Evolutionary conservation across 495 filamentous ascomycete species (phyloP).

Genomic region (Tuber microsphaerosporum): DNA sequence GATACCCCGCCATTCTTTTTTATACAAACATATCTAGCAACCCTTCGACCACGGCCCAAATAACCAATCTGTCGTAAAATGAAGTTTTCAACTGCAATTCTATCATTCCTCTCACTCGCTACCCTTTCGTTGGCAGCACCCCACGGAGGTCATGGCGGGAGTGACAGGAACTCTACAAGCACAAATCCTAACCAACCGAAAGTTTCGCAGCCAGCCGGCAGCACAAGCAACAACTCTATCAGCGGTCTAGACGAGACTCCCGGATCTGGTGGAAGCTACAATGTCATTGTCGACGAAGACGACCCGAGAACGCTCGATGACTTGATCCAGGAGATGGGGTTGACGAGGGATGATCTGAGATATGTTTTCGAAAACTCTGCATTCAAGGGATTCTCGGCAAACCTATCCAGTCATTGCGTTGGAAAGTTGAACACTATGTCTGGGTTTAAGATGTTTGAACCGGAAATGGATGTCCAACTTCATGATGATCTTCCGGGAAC

Average conservation of each 20-base stretch:
- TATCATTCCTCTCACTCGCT: conserved; percentile 22
- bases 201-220: neutral
- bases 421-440: conserved; percentile 42
- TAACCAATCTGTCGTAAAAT: conserved; percentile 1
- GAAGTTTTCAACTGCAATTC: conserved; percentile 22
- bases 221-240: neutral
- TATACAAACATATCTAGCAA: neutral
- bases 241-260: conserved; percentile 16
- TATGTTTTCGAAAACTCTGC: conserved; percentile 46
- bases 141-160: conserved; percentile 8
- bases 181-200: neutral
- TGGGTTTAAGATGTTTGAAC: conserved; percentile 45
- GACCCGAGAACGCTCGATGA: conserved; percentile 35
- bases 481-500: conserved; percentile 39
- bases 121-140: conserved; percentile 22
- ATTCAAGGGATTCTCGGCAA: conserved; percentile 47
- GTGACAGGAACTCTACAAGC: neutral
- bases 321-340: conserved; percentile 31
- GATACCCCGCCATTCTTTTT: conserved; percentile 1
- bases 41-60: neutral
- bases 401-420: conserved; percentile 43
- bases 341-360: conserved; percentile 34
- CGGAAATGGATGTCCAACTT: conserved; percentile 26
- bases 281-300: conserved; percentile 32
- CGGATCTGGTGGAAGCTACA: conserved; percentile 33